Base-by-base conservation (phyloP, 106 monocot genomes). In the Dioscorea alata region DNA sequence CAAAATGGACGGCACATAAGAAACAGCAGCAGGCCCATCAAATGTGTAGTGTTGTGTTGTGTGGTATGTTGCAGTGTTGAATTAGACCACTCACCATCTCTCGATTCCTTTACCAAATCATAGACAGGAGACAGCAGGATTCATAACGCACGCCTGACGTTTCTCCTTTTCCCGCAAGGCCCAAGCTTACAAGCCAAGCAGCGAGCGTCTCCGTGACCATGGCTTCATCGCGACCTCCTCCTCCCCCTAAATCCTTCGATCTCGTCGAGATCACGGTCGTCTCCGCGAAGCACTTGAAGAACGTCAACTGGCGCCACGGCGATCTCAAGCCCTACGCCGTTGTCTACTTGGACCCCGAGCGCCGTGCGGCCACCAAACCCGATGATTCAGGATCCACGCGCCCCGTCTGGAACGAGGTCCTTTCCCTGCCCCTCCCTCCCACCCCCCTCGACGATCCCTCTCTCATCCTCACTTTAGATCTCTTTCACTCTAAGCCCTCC, bases 231-330 rank as follows among this genome's bases (percentile, higher is more conserved):
- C 66, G 50, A 42, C 49, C 69, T 14, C 69, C 73, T 0, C 20
- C 78, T 20, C 24, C 66, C 49, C 24, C 42, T 5, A 59, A 25
- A 33, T 59, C 66, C 6, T 42, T 80, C 20, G 77, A 87, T 12
- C 73, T 87, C 28, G 94, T 87, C 28, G 94, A 90, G 71, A 57
- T 90, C 61, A 87, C 85, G 21, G 69, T 94, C 23, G 57, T 90
- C 66, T 87, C 87, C 5, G 97, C 81, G 13, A 99, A 92, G 81
- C 92, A 92, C 80, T 85, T 99, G 19, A 99, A 99, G 87, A 99
- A 99, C 87, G 97, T 99, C 71, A 99, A 99, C 80, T 99, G 92
- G 97, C 81, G 89, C 31, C 71, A 72, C 75, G 92, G 97, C 35
- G 85, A 99, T 56, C 83, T 92, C 63, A 89, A 90, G 71, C 89